phyloP scores from a whole-genome alignment of 352 stramenopile species.

The Pythium rhizo-oryzae region DNA sequence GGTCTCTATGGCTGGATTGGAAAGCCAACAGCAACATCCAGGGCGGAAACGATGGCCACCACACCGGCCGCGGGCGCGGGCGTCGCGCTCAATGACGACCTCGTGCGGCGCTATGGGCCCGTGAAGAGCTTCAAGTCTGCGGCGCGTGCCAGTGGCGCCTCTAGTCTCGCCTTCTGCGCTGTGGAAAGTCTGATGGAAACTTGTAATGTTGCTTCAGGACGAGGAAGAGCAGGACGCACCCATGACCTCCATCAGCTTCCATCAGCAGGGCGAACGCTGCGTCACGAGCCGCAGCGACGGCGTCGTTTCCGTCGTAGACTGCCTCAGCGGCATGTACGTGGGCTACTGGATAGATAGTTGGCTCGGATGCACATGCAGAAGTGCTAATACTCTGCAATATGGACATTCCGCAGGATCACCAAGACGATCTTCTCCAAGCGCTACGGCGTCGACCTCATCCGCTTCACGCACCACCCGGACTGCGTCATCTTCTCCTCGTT shows the following conservation, averaged over 20 bases:
- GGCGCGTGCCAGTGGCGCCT: conserved; percentile 26
- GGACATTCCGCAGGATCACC: conserved; percentile 47
- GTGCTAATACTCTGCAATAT: too few relatives aligned
- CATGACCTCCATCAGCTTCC: conserved; percentile 75
- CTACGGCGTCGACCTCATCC: conserved; percentile 80
- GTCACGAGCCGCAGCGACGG: conserved; percentile 79
- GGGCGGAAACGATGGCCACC: neutral
- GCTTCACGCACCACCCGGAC: conserved; percentile 82
- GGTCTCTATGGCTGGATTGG: neutral
- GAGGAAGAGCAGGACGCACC: conserved; percentile 66
- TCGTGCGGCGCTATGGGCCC: conserved; percentile 70
- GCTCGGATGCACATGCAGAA: too few relatives aligned
- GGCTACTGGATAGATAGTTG: neutral
- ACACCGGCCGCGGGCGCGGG: conserved; percentile 12
- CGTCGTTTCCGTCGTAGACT: conserved; percentile 83
- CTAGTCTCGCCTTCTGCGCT: neutral
- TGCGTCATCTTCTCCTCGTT: conserved; percentile 86
- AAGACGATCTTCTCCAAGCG: conserved; percentile 88
- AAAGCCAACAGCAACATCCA: neutral
- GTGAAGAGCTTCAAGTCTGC: conserved; percentile 65
- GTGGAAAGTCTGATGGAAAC: conserved; percentile 10
- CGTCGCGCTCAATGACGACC: conserved; percentile 55
- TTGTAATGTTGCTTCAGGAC: conserved; percentile 26
- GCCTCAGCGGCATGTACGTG: conserved; percentile 76
- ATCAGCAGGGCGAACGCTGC: conserved; percentile 77